Evolutionary conservation across 805 yeast species (phyloP).

Genomic region (Monosporozyma yasuniensis): DNA sequence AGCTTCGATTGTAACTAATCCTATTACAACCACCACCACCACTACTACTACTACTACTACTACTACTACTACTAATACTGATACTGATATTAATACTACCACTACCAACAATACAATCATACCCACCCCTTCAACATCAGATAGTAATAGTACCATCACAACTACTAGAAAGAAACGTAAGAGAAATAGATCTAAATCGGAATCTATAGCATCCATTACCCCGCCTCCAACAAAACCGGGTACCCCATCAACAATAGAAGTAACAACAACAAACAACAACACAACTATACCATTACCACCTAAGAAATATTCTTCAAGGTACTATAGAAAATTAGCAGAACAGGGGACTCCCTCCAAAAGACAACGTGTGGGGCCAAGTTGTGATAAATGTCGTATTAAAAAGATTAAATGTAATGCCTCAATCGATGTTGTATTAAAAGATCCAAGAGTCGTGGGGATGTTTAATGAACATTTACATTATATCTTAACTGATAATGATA

Average conservation of each 20-base stretch:
- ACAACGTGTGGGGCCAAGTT: conserved; percentile 69
- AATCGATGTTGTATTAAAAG: conserved; percentile 35
- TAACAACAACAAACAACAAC: background rate
- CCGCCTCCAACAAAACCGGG: conserved; percentile 8
- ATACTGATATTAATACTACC: too few relatives aligned
- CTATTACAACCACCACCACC: too few relatives aligned
- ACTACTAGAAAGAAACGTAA: background rate
- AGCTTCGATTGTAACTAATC: background rate
- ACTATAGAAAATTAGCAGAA: background rate
- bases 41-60: background rate
- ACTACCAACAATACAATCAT: background rate
- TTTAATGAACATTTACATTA: conserved; percentile 18
- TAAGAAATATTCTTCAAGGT: background rate
- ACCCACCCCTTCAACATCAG: too few relatives aligned
- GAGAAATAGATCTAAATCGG: background rate
- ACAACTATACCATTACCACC: background rate
- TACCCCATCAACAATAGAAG: background rate
- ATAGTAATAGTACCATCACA: background rate
- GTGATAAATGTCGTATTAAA: conserved; percentile 63
- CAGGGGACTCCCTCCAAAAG: conserved; percentile 24
- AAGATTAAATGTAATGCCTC: conserved; percentile 71
- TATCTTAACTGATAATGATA: conserved; percentile 13
- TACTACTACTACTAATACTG: background rate
- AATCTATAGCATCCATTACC: conserved; percentile 6
- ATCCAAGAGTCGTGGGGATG: conserved; percentile 14